phyloP scores from a whole-genome alignment of 768 basidiomycete species.

The Omphalotus guepiniiformis region DNA sequence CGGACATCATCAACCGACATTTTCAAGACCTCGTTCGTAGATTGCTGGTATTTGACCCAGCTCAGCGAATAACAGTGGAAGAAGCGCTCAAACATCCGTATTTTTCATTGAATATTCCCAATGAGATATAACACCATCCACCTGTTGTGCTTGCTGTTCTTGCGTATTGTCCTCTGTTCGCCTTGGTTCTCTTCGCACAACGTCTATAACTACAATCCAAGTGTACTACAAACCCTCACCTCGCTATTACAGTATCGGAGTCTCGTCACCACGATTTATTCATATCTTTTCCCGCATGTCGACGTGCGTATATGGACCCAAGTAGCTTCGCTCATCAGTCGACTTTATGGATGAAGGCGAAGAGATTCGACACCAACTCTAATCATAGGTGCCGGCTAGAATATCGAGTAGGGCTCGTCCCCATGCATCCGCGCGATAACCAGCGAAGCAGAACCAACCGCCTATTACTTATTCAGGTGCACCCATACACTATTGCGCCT shows the following conservation, averaged over 20 bases:
- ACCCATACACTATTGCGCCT: too few relatives aligned
- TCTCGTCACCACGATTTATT: neutral
- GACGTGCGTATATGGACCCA: too few relatives aligned
- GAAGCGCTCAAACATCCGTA: slow-evolving; percentile 88
- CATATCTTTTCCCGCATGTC: too few relatives aligned
- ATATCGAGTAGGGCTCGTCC: too few relatives aligned
- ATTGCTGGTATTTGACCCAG: slow-evolving; percentile 87
- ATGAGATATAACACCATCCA: slow-evolving; percentile 51
- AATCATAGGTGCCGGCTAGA: too few relatives aligned
- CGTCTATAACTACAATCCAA: slow-evolving; percentile 21
- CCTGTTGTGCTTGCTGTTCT: slow-evolving; percentile 23
- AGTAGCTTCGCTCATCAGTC: too few relatives aligned
- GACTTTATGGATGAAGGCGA: too few relatives aligned
- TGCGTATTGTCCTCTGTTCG: slow-evolving; percentile 13
- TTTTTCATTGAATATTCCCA: slow-evolving; percentile 63
- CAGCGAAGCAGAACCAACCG: too few relatives aligned
- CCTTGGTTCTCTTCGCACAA: slow-evolving; percentile 21
- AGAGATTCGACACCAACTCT: too few relatives aligned
- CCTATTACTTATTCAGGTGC: too few relatives aligned
- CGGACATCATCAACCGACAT: slow-evolving; percentile 66
- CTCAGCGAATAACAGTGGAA: slow-evolving; percentile 80
- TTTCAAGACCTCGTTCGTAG: slow-evolving; percentile 87
- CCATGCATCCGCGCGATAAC: too few relatives aligned
- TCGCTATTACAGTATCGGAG: neutral
- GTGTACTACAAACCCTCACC: slow-evolving; percentile 19